These are phyloP conservation scores for Bipolaris sorokiniana DNA, from an alignment of 2,329 filamentous ascomycete genomes.

Conservation along the genomic window DNA sequence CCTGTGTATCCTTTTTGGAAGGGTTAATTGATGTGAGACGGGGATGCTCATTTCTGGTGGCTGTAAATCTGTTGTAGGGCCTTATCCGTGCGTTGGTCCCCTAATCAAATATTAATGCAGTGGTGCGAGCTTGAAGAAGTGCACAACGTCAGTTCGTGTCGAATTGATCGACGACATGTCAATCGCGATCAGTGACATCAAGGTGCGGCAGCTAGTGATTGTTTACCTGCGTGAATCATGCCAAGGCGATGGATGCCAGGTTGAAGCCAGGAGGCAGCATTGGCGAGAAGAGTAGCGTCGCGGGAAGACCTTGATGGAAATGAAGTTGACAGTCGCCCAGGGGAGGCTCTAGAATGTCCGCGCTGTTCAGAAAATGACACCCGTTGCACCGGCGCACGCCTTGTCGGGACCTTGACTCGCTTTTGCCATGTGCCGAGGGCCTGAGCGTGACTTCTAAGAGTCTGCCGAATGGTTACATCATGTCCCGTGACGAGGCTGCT, in stretches of 20 bases:
- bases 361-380: not conserved
- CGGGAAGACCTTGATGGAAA: conserved; percentile 10
- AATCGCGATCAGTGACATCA: not conserved
- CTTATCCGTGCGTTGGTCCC: conserved; percentile 13
- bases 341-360: not conserved
- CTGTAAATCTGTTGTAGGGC: conserved; percentile 11
- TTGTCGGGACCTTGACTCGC: not conserved
- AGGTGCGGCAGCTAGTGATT: not conserved
- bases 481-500: not conserved
- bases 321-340: not conserved
- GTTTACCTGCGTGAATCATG: not conserved
- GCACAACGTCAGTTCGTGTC: conserved; percentile 26
- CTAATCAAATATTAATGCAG: conserved; percentile 21
- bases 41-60: conserved; percentile 6
- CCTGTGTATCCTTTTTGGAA: conserved; percentile 1
- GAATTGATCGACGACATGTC: not conserved
- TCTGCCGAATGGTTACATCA: not conserved
- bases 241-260: not conserved
- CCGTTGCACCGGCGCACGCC: not conserved
- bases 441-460: not conserved
- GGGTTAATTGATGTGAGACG: conserved; percentile 10
- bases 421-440: conserved; percentile 7
- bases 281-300: not conserved
- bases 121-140: conserved; percentile 16
- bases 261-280: not conserved